These are phyloP conservation scores for Trichoderma atroviride DNA, from an alignment of 2,329 filamentous ascomycete species.

Conservation along the genomic window DNA sequence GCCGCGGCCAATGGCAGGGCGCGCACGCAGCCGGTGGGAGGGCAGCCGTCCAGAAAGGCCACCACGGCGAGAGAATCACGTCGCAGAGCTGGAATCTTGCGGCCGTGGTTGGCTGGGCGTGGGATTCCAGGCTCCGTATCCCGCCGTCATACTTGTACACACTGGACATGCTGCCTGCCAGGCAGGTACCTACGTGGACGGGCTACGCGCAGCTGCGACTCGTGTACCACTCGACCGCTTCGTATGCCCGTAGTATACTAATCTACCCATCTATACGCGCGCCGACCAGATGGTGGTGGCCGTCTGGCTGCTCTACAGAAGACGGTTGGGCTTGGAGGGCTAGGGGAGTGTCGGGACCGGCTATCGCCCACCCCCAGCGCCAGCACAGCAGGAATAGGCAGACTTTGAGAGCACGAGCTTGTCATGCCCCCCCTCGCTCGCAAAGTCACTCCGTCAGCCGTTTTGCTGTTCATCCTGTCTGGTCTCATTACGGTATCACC, in stretches of 20 bases:
- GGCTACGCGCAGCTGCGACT: background rate
- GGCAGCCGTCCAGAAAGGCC: conserved; percentile 10
- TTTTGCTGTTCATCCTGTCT: background rate
- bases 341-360: background rate
- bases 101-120: conserved; percentile 1
- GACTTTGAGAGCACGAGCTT: background rate
- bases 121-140: background rate
- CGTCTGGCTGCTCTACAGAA: background rate
- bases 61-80: background rate
- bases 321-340: background rate
- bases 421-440: background rate
- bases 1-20: conserved; percentile 13
- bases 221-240: background rate
- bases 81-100: background rate
- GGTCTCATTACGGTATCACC: background rate
- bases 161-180: background rate
- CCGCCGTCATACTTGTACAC: background rate
- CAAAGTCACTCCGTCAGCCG: background rate
- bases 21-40: conserved; percentile 18
- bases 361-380: background rate
- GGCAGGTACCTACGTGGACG: background rate
- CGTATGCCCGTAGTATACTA: background rate
- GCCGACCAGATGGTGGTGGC: background rate
- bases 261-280: background rate
- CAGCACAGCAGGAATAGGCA: background rate